These are phyloP conservation scores for Nymphaea colorata DNA, from an alignment of 164 flowering plant genomes.

Conservation along the genomic window DNA sequence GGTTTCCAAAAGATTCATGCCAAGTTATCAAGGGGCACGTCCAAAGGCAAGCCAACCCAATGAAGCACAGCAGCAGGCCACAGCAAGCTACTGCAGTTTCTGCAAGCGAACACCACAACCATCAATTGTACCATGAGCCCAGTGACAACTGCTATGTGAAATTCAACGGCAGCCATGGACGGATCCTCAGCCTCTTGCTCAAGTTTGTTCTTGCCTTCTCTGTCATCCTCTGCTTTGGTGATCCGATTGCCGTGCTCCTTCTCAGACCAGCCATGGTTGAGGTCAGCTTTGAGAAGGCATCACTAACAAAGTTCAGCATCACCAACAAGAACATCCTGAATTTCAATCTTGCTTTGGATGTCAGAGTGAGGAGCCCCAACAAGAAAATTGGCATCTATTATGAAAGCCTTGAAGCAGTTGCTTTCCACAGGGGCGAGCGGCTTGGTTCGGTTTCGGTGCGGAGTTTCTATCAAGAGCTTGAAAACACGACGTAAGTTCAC, in stretches of 20 bases:
- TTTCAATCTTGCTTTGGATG: background rate
- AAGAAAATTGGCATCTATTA: slow-evolving; percentile 23
- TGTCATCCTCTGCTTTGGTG: background rate
- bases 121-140: background rate
- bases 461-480: slow-evolving; percentile 24
- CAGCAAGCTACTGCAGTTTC: too few relatives aligned
- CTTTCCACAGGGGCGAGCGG: slow-evolving; percentile 12
- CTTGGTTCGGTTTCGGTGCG: slow-evolving; percentile 7
- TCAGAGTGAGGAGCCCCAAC: slow-evolving; percentile 21
- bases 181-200: background rate
- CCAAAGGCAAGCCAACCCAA: too few relatives aligned
- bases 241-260: background rate
- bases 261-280: background rate
- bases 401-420: slow-evolving; percentile 18
- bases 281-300: background rate
- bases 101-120: too few relatives aligned
- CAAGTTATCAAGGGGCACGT: too few relatives aligned
- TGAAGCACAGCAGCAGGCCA: too few relatives aligned
- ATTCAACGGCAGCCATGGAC: background rate
- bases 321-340: background rate
- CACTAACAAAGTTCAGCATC: background rate
- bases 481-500: slow-evolving; percentile 18
- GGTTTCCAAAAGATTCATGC: too few relatives aligned
- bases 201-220: background rate
- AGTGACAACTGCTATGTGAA: background rate